Base-by-base conservation (phyloP, 495 filamentous ascomycete genomes). In the Amorphotheca resinae region DNA sequence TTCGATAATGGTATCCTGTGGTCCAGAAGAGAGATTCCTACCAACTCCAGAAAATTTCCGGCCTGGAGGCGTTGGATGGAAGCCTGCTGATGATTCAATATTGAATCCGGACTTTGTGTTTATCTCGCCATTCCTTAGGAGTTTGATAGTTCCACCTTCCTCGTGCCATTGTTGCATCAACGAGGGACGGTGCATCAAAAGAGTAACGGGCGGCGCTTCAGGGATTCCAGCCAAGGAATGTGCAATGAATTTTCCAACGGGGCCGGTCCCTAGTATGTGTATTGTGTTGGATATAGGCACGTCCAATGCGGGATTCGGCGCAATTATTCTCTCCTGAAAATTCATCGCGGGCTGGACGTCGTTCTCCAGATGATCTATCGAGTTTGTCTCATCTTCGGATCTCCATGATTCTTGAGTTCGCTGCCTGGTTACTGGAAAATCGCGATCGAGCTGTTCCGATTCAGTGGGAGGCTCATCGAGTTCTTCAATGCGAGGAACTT, bases 231-330 rank as follows among this genome's bases (percentile, higher is more conserved):
- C 61, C 9, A 80, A 46, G 4, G 64, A 53, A 38, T 77, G 66
- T 2, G 69, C 61, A 37, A 78, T 52, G 33, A 71, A 67, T 39
- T 60, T 64, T 12, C 74, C 76, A 2, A 64, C 49, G 18, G 58
- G 48, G 18, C 67, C 64, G 30, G 62, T 55, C 1, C 76, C 76
- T 41, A 79, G 50, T 14, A 80, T 60, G 44, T 77, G 59, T 2
- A 80, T 64, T 31, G 60, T 55, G 7, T 8, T 14, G 14, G 42
- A 33, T 23, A 11, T 31, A 11, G 34, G 3, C 34, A 22, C 9
- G 12, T 22, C 26, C 5, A 41, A 30, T 9, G 22, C 20, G 23
- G n/a, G n/a, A n/a, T n/a, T n/a, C n/a, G n/a, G n/a, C 14, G 28
- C 14, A 22, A 16, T 12, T 14, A 1, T 33, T 17, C 32, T 33